A percentile compares a stretch with the other conserved stretches of the same genome.
phyloP scores from a whole-genome alignment of 495 filamentous ascomycete species.

The Talaromyces proteolyticus region DNA sequence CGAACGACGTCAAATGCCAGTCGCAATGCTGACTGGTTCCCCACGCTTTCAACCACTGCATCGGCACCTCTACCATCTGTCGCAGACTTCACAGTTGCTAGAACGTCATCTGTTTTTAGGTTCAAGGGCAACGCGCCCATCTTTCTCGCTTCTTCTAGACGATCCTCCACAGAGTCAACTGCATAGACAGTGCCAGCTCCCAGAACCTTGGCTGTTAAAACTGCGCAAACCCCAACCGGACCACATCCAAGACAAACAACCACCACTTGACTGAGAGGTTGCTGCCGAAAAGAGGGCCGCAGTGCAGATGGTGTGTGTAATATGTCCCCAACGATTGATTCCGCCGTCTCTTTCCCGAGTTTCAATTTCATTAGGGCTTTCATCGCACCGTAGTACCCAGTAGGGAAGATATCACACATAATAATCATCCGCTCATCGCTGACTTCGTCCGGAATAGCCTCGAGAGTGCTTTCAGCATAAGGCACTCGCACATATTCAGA shows the following conservation, averaged over 20 bases:
- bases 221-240: conserved; percentile 3
- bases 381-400: conserved; percentile 2
- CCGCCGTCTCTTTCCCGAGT: background rate
- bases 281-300: background rate
- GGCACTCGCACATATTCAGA: conserved; percentile 8
- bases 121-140: conserved; percentile 4
- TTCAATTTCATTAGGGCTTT: background rate
- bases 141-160: conserved; percentile 4
- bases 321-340: background rate
- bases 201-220: conserved; percentile 2
- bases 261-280: background rate
- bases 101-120: background rate
- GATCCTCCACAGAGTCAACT: conserved; percentile 5
- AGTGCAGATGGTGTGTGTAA: background rate
- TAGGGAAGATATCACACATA: conserved; percentile 6
- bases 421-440: conserved; percentile 1
- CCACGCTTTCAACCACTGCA: conserved; percentile 51
- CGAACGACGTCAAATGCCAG: conserved; percentile 78
- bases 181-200: conserved; percentile 1
- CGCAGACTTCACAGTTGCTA: background rate
- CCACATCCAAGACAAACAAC: conserved; percentile 6
- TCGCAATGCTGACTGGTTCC: conserved; percentile 66
- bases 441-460: conserved; percentile 3
- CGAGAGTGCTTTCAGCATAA: conserved; percentile 4
- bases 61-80: conserved; percentile 6